phyloP scores from a whole-genome alignment of 2,329 filamentous ascomycete genomes.

The Furcasterigmium furcatum region DNA sequence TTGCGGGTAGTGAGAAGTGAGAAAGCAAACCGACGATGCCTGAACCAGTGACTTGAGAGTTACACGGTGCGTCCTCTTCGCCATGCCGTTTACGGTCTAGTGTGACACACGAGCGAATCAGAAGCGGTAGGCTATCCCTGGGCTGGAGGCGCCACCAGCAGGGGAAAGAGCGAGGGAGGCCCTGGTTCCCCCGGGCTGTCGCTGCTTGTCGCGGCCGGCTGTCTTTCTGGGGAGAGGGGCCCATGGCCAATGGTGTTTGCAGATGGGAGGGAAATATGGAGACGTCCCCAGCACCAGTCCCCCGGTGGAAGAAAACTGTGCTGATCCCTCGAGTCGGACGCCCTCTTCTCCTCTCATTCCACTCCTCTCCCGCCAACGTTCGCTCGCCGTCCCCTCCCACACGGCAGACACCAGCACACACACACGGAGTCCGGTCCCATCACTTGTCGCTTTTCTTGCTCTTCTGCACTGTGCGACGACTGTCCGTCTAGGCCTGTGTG shows the following conservation, averaged over 20 bases:
- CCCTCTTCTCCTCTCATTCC: slow-evolving; percentile 12
- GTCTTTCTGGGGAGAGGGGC: not conserved
- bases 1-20: too few relatives aligned
- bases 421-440: slow-evolving; percentile 16
- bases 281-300: not conserved
- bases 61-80: not conserved
- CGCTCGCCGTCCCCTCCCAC: too few relatives aligned
- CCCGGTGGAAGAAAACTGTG: slow-evolving; percentile 4
- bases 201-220: not conserved
- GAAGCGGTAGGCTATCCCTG: not conserved
- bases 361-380: slow-evolving; percentile 4
- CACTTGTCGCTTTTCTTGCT: slow-evolving; percentile 19
- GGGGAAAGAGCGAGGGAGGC: not conserved
- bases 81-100: not conserved
- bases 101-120: not conserved
- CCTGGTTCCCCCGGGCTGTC: not conserved
- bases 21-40: too few relatives aligned
- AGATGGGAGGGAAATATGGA: not conserved
- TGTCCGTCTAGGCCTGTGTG: too few relatives aligned
- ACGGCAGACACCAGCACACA: too few relatives aligned
- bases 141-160: not conserved
- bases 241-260: not conserved
- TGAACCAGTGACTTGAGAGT: not conserved
- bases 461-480: slow-evolving; percentile 16
- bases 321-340: slow-evolving; percentile 12